These are phyloP conservation scores for Penicillium diatomitis DNA, from an alignment of 495 filamentous ascomycete genomes.

Conservation along the genomic window DNA sequence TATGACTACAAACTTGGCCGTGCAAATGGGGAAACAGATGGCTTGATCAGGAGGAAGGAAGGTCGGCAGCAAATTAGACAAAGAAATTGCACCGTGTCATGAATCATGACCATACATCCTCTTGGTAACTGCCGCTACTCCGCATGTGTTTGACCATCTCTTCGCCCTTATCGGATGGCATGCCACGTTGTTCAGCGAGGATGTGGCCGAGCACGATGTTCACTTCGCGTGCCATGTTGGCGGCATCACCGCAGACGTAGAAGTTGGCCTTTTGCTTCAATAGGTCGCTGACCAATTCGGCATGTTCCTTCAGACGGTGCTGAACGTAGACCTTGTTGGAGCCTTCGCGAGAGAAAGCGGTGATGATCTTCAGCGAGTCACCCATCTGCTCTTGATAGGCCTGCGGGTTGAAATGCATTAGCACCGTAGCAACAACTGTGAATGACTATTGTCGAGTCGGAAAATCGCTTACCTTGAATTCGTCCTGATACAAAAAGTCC, in stretches of 20 bases:
- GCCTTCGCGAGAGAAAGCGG: constrained; percentile 82
- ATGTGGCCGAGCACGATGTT: constrained; percentile 78
- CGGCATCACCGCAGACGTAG: constrained; percentile 97
- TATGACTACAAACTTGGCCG: neutral
- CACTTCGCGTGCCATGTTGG: constrained; percentile 97
- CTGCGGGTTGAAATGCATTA: constrained; percentile 31
- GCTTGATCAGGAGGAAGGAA: neutral
- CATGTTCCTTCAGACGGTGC: constrained; percentile 76
- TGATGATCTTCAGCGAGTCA: constrained; percentile 77
- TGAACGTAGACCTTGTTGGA: constrained; percentile 92
- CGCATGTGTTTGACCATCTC: constrained; percentile 96
- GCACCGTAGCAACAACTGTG: constrained; percentile 4
- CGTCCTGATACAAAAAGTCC: constrained; percentile 86
- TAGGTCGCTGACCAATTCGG: constrained; percentile 78
- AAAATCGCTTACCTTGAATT: constrained; percentile 73
- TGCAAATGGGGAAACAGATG: no score
- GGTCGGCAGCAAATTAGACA: constrained; percentile 3
- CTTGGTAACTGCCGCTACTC: constrained; percentile 89
- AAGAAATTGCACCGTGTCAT: constrained; percentile 11
- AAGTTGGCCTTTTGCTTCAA: constrained; percentile 86
- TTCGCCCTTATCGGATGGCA: constrained; percentile 78
- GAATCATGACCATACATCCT: constrained; percentile 83
- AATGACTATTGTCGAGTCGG: neutral
- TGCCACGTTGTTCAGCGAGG: constrained; percentile 68
- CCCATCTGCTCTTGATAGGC: constrained; percentile 73